phyloP scores from a whole-genome alignment of 2,329 filamentous ascomycete species.

The Laburnicola sp. region DNA sequence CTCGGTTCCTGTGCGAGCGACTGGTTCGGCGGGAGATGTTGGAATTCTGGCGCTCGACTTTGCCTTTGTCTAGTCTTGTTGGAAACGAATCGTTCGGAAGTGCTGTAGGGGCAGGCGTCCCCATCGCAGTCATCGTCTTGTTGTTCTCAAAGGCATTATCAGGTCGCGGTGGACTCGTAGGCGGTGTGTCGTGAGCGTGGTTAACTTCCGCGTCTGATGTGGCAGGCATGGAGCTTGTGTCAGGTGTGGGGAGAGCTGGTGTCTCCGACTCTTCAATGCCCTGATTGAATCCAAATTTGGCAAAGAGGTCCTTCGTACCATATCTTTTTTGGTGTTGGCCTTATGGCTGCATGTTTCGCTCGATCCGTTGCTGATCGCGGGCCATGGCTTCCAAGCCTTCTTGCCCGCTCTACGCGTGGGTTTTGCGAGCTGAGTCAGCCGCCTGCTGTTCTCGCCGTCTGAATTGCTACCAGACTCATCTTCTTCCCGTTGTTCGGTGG shows the following conservation, averaged over 20 bases:
- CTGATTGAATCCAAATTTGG: constrained; percentile 75
- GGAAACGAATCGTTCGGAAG: constrained; percentile 11
- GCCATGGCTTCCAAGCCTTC: constrained; percentile 95
- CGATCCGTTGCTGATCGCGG: constrained; percentile 88
- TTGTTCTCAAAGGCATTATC: constrained; percentile 18
- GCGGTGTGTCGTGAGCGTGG: constrained; percentile 45
- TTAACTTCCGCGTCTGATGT: constrained; percentile 66
- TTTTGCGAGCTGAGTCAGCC: constrained; percentile 67
- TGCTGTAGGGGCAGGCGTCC: constrained; percentile 7
- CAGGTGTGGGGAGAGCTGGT: constrained; percentile 25
- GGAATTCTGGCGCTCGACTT: constrained; percentile 57
- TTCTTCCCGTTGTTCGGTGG: constrained; percentile 26
- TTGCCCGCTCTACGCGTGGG: constrained; percentile 86
- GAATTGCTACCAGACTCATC: constrained; percentile 57
- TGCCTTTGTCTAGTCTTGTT: constrained; percentile 58
- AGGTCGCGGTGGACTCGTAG: constrained; percentile 48
- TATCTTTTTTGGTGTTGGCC: constrained; percentile 83
- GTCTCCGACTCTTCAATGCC: constrained; percentile 15
- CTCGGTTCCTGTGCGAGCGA: constrained; percentile 19
- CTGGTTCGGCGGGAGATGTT: constrained; percentile 37
- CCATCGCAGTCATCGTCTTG: not conserved
- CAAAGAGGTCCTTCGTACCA: constrained; percentile 78
- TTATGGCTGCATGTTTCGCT: constrained; percentile 89
- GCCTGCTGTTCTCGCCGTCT: constrained; percentile 56
- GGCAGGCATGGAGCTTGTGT: constrained; percentile 50